phyloP scores from a whole-genome alignment of 345 rosid genomes.

The Populus pruinosa region DNA sequence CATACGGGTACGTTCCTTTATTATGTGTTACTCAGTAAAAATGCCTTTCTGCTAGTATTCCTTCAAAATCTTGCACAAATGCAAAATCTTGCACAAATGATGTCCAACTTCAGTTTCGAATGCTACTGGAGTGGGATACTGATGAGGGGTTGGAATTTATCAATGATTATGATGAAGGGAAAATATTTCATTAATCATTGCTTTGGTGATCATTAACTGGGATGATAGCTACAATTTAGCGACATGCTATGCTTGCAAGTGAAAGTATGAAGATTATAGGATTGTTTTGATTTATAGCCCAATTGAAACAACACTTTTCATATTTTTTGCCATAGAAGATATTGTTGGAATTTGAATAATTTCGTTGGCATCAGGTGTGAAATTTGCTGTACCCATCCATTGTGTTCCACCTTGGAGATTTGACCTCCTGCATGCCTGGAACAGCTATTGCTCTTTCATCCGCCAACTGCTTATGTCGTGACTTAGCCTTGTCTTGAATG shows the following conservation, averaged over 20 bases:
- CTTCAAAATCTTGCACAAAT: neutral
- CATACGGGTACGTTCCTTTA: slow-evolving; percentile 5
- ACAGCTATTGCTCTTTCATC: neutral
- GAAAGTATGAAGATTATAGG: neutral
- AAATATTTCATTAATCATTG: neutral
- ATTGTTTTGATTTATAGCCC: neutral
- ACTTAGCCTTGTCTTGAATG: neutral
- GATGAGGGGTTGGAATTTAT: neutral
- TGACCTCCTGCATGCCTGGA: neutral
- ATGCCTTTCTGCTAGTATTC: neutral
- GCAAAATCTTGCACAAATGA: neutral
- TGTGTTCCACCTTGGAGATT: neutral
- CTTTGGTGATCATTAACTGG: neutral
- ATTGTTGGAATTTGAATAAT: neutral
- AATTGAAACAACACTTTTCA: neutral
- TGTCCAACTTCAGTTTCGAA: neutral
- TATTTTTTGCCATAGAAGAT: neutral
- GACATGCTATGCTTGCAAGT: neutral
- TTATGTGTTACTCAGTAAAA: neutral
- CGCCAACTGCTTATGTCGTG: neutral
- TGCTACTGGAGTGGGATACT: neutral
- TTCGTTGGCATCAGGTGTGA: neutral
- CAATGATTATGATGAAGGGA: neutral
- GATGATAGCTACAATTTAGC: neutral
- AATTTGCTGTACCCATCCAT: neutral